Conservation (phyloP, 176 grass and related monocot species). For the Lolium perenne region DNA sequence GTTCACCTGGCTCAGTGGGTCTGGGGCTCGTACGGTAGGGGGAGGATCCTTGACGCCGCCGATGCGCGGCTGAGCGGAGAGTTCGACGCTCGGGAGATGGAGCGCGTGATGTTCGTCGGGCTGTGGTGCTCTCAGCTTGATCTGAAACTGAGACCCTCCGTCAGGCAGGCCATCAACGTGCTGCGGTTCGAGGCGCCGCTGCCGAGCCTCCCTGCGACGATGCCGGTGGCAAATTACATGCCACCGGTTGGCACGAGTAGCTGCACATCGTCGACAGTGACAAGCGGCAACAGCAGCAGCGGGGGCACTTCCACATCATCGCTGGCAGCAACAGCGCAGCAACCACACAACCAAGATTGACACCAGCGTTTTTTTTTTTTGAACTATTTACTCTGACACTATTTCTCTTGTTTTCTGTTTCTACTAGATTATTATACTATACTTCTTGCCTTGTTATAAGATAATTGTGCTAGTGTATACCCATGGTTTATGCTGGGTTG, state of each 20-base stretch:
- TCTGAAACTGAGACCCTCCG: not conserved
- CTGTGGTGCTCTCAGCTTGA: not conserved
- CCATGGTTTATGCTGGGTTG: no score
- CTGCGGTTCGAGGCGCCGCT: not conserved
- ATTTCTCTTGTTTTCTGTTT: no score
- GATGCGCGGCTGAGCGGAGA: not conserved
- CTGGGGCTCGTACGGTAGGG: not conserved
- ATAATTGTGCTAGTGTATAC: no score
- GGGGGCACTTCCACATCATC: not conserved
- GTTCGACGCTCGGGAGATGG: not conserved
- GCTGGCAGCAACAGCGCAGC: no score
- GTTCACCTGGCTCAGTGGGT: conserved; percentile 10
- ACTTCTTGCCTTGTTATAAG: no score
- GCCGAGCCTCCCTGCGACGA: not conserved
- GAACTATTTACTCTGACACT: no score
- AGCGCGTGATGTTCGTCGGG: not conserved
- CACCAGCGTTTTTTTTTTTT: no score
- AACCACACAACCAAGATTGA: not conserved
- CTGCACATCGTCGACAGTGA: not conserved
- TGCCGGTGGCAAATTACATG: not conserved
- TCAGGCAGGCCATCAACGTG: not conserved
- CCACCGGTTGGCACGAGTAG: not conserved
- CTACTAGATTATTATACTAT: no score
- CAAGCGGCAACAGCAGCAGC: not conserved
- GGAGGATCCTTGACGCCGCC: not conserved